Conservation (phyloP, 176 grass and related monocot genomes). For the Miscanthus lutarioriparius region DNA sequence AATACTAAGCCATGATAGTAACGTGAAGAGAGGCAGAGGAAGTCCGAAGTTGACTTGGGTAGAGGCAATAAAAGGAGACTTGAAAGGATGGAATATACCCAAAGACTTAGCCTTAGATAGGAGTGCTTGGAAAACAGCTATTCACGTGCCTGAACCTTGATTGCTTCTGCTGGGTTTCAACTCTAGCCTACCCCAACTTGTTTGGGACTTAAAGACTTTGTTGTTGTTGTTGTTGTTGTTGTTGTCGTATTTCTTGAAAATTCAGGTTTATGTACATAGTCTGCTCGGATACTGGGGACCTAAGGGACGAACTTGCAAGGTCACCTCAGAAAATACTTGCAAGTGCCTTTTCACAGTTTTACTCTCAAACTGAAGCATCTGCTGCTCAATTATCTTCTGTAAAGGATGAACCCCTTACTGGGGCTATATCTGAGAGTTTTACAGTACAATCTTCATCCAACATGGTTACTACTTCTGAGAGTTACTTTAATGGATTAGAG, state of each 20-base stretch:
- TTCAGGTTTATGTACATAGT: constrained; percentile 99
- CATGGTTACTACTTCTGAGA: constrained; percentile 58
- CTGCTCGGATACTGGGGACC: constrained; percentile 82
- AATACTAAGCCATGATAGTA: too few species aligned
- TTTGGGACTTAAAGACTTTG: too few species aligned
- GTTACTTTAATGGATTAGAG: constrained; percentile 93
- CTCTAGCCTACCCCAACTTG: too few species aligned
- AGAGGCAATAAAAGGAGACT: too few species aligned
- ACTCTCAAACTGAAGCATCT: constrained; percentile 56
- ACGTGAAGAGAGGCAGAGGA: too few species aligned
- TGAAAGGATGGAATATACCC: too few species aligned
- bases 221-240: too few species aligned
- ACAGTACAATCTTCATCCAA: constrained; percentile 54
- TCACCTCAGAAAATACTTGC: constrained; percentile 94
- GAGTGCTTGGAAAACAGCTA: too few species aligned
- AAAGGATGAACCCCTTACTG: constrained; percentile 67
- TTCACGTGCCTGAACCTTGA: too few species aligned
- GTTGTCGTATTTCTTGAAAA: constrained; percentile 28
- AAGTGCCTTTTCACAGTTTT: constrained; percentile 89
- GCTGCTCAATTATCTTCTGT: constrained; percentile 53
- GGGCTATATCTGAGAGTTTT: constrained; percentile 59
- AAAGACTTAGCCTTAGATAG: too few species aligned
- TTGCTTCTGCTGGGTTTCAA: too few species aligned
- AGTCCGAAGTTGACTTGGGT: too few species aligned
- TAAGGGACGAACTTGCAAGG: constrained; percentile 89